These are phyloP conservation scores for Zizania latifolia DNA, from an alignment of 176 grass and related monocot genomes.

Conservation along the genomic window DNA sequence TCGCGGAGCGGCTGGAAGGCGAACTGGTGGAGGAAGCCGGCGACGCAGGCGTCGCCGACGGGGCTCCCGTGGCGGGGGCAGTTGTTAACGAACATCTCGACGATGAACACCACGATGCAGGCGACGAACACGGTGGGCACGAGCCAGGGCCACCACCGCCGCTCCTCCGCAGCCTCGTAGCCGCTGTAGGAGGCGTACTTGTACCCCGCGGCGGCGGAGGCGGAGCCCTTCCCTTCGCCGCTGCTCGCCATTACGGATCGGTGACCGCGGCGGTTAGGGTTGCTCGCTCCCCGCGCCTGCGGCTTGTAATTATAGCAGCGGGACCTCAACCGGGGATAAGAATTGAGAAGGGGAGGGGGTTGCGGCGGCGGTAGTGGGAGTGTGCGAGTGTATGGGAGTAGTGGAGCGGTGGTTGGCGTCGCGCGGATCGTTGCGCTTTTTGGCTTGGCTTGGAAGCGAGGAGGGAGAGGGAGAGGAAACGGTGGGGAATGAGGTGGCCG, in stretches of 20 bases:
- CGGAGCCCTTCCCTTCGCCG: conserved; percentile 33
- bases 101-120: conserved; percentile 63
- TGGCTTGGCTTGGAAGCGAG: conserved; percentile 51
- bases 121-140: conserved; percentile 61
- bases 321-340: no score
- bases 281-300: background rate
- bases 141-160: conserved; percentile 63
- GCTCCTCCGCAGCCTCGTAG: conserved; percentile 42
- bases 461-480: background rate
- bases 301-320: conserved; percentile 5
- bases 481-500: background rate
- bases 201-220: conserved; percentile 16
- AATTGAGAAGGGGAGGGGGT: background rate
- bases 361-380: background rate
- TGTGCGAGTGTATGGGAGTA: background rate
- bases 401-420: conserved; percentile 12
- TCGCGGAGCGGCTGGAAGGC: conserved; percentile 78
- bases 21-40: conserved; percentile 57
- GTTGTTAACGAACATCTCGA: conserved; percentile 79
- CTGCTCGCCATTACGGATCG: conserved; percentile 27
- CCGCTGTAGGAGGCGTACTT: conserved; percentile 10
- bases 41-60: conserved; percentile 47
- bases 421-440: background rate
- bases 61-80: conserved; percentile 45
- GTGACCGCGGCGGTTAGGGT: background rate